Percentiles rank a stretch among this genome's conserved stretches.
phyloP scores from a whole-genome alignment of 2,329 filamentous ascomycete species.

The Alternaria burnsii region DNA sequence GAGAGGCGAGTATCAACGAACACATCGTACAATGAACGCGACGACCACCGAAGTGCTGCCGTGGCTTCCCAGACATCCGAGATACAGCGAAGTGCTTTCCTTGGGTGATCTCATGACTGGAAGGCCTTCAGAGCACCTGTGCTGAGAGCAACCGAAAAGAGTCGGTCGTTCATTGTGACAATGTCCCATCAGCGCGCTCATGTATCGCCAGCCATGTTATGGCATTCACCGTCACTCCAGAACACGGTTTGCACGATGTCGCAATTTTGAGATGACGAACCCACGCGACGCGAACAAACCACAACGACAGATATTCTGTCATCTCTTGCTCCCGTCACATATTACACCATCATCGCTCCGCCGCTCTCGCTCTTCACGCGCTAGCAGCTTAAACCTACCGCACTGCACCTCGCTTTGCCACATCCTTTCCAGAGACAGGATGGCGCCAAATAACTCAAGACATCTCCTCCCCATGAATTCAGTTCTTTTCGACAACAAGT shows the following conservation, averaged over 20 bases:
- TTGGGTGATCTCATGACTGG: no score
- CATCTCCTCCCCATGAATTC: constrained; percentile 21
- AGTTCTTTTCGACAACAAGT: constrained; percentile 13
- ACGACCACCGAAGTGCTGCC: background rate
- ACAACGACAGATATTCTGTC: fast-evolving
- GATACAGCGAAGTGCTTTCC: background rate
- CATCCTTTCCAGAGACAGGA: background rate
- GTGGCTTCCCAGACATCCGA: background rate
- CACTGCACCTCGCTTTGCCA: background rate
- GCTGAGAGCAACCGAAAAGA: background rate
- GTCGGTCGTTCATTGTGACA: background rate
- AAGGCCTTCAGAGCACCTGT: background rate
- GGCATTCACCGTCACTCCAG: background rate
- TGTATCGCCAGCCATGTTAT: background rate
- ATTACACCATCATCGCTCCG: background rate
- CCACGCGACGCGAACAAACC: background rate
- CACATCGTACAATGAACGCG: background rate
- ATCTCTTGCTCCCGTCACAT: background rate
- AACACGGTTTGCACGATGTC: constrained; percentile 7
- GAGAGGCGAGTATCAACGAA: background rate
- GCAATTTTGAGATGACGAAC: no score
- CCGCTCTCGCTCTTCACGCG: background rate
- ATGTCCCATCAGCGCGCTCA: background rate
- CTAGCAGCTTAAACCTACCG: no score
- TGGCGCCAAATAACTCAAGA: constrained; percentile 10